These are phyloP conservation scores for Castanea crenata DNA, from an alignment of 306 rosid species.

Conservation along the genomic window DNA sequence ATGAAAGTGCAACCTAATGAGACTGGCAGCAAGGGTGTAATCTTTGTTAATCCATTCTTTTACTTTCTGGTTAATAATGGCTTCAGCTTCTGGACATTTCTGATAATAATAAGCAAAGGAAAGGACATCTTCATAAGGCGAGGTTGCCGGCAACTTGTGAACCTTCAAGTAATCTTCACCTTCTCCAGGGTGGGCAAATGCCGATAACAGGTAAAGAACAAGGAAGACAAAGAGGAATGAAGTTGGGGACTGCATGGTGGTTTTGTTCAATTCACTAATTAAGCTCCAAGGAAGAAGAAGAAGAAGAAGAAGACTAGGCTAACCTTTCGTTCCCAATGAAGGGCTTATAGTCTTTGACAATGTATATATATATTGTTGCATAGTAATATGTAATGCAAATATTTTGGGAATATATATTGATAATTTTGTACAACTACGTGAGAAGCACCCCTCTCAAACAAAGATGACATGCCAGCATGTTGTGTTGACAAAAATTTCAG, in stretches of 20 bases:
- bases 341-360: no score
- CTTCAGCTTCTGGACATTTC: slow-evolving; percentile 65
- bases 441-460: slow-evolving; percentile 18
- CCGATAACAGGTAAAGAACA: slow-evolving; percentile 26
- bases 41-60: slow-evolving; percentile 55
- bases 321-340: background rate
- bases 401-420: background rate
- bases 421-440: slow-evolving; percentile 28
- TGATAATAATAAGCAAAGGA: slow-evolving; percentile 46
- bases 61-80: slow-evolving; percentile 49
- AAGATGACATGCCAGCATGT: slow-evolving; percentile 40
- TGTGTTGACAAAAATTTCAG: background rate
- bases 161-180: slow-evolving; percentile 10
- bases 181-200: slow-evolving; percentile 19
- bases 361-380: background rate
- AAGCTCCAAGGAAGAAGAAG: background rate
- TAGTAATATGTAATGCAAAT: background rate
- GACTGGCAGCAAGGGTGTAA: slow-evolving; percentile 55
- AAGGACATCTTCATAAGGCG: slow-evolving; percentile 41
- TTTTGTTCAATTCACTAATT: background rate
- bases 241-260: slow-evolving; percentile 21
- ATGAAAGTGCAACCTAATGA: slow-evolving; percentile 81
- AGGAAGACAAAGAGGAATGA: slow-evolving; percentile 28
- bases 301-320: background rate
- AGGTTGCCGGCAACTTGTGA: slow-evolving; percentile 15